A percentile compares a stretch with the other conserved stretches of the same genome.
Conservation (phyloP, 2,329 filamentous ascomycete genomes). For the Dryadomyces quercivorus region DNA sequence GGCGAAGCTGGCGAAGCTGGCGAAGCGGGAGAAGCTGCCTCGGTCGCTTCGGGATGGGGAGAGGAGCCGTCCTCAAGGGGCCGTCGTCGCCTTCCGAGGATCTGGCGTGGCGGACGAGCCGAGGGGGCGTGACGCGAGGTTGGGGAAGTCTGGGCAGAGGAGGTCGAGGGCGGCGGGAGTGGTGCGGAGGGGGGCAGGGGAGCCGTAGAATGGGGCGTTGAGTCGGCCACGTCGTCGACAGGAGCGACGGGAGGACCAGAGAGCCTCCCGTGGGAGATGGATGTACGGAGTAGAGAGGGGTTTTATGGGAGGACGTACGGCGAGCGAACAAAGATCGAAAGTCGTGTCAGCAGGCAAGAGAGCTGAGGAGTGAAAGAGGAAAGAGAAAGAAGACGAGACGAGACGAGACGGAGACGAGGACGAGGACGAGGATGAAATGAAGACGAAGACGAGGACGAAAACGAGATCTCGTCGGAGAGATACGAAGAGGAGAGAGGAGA, state of each 20-base stretch:
- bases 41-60: no score
- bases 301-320: neutral
- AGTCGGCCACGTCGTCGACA: conserved; percentile 12
- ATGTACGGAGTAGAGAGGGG: neutral
- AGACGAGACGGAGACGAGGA: no score
- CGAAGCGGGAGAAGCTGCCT: neutral
- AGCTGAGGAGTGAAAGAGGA: neutral
- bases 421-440: neutral
- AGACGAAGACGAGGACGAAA: no score
- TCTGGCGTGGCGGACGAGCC: conserved; percentile 17
- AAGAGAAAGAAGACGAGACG: neutral
- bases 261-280: conserved; percentile 10
- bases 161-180: neutral
- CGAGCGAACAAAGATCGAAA: neutral
- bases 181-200: conserved; percentile 9
- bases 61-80: conserved; percentile 4
- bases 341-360: neutral
- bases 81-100: conserved; percentile 46
- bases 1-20: no score
- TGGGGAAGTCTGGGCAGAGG: neutral
- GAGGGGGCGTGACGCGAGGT: neutral
- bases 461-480: no score
- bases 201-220: conserved; percentile 9
- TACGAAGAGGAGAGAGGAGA: neutral
- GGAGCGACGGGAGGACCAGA: conserved; percentile 8